Evolutionary conservation across 73 alveolate genomes (phyloP).

Genomic region (Paramecium caudatum): DNA sequence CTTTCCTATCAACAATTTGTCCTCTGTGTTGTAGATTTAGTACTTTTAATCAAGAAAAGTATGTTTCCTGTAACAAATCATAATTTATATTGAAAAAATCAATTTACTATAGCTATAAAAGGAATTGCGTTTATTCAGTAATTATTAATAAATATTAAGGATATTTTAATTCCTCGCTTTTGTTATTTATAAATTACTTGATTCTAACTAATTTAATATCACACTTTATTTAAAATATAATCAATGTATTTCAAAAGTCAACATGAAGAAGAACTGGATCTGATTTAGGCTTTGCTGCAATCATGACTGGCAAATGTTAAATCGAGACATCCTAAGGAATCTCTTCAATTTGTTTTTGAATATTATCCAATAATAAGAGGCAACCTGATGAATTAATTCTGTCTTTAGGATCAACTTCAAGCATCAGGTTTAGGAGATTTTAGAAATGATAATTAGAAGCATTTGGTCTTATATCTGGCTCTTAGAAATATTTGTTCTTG

Average conservation of each 20-base stretch:
- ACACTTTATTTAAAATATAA: too few relatives aligned
- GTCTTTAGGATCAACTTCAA: not conserved
- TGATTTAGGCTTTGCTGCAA: not conserved
- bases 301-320: not conserved
- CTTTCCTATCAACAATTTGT: constrained; percentile 47
- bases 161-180: too few relatives aligned
- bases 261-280: not conserved
- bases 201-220: too few relatives aligned
- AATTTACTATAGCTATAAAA: not conserved
- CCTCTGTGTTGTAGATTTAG: not conserved
- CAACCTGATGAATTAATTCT: not conserved
- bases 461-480: not conserved
- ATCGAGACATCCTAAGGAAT: not conserved
- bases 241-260: too few relatives aligned
- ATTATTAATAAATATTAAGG: too few relatives aligned
- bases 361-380: not conserved
- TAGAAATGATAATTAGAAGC: not conserved
- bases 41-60: not conserved
- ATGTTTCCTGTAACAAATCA: constrained; percentile 48
- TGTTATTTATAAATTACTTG: too few relatives aligned
- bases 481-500: not conserved
- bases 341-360: not conserved
- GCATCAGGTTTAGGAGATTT: not conserved
- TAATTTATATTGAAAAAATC: constrained; percentile 40
- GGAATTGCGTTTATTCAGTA: not conserved